Percentiles rank a stretch among this genome's conserved stretches.
phyloP scores from a whole-genome alignment of 108 stramenopile genomes.

The Discostella stelligeroides region DNA sequence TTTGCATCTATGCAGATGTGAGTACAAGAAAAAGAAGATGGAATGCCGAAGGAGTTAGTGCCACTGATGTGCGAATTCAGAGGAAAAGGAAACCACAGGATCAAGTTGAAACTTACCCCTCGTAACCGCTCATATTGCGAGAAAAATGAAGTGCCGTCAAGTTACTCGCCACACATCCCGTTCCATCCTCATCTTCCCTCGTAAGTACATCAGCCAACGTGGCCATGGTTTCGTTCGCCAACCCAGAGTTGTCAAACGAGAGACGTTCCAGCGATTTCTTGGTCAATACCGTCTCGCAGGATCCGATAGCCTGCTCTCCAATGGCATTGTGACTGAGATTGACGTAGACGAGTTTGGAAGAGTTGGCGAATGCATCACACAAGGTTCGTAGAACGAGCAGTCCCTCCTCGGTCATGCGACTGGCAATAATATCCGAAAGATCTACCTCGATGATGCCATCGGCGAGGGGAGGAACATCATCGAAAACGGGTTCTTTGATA shows the following conservation, averaged over 20 bases:
- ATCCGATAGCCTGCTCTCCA: too few species aligned
- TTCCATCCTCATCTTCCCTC: too few species aligned
- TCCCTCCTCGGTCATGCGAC: too few species aligned
- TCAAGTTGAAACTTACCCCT: slow-evolving; percentile 24
- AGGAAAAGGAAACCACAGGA: not conserved
- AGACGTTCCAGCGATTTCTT: too few species aligned
- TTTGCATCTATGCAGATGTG: slow-evolving; percentile 18
- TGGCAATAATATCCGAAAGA: slow-evolving; percentile 56
- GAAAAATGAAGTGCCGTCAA: slow-evolving; percentile 57
- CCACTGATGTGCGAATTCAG: not conserved
- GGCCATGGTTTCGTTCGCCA: too few species aligned
- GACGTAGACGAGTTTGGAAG: too few species aligned
- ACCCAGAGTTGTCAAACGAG: too few species aligned
- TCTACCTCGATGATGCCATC: slow-evolving; percentile 40
- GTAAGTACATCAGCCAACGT: too few species aligned
- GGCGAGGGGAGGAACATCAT: slow-evolving; percentile 32
- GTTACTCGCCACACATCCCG: slow-evolving; percentile 42
- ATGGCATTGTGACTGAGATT: too few species aligned
- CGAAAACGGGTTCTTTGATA: slow-evolving; percentile 36
- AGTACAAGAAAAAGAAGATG: not conserved
- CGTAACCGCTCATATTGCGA: slow-evolving; percentile 66
- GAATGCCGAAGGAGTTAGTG: not conserved
- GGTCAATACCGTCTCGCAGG: too few species aligned
- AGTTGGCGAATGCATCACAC: too few species aligned
- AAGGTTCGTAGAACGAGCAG: too few species aligned